Percentiles rank a stretch among this genome's conserved stretches.
Conservation (phyloP, 2,329 filamentous ascomycete genomes). For the Knufia petricola region DNA sequence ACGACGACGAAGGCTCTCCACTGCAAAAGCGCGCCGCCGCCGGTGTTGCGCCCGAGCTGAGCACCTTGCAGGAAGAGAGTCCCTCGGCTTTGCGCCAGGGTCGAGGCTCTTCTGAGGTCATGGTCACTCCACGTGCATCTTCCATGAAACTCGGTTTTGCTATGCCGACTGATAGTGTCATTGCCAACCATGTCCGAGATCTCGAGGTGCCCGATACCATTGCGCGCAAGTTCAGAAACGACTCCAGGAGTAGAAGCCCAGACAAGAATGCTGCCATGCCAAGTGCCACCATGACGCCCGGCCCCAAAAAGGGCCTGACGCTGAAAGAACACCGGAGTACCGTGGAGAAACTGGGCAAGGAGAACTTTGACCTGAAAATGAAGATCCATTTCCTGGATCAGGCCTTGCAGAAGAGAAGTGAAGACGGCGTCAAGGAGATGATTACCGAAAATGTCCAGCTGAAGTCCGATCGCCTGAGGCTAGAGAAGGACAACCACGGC, state of each 20-base stretch:
- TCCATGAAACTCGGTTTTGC: slow-evolving; percentile 37
- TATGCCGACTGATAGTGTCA: slow-evolving; percentile 75
- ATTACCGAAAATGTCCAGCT: slow-evolving; percentile 95
- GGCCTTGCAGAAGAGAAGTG: slow-evolving; percentile 81
- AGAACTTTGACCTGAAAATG: slow-evolving; percentile 95
- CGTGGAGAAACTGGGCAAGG: slow-evolving; percentile 90
- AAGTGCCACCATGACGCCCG: slow-evolving; percentile 41
- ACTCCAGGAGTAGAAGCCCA: slow-evolving; percentile 48
- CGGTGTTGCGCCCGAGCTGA: slow-evolving; percentile 34
- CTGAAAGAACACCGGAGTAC: slow-evolving; percentile 96
- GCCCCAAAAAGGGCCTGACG: slow-evolving; percentile 58
- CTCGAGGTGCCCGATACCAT: slow-evolving; percentile 86
- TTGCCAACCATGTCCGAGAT: slow-evolving; percentile 78
- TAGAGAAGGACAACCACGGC: slow-evolving; percentile 83
- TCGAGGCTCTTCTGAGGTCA: slow-evolving; percentile 28
- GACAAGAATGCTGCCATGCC: slow-evolving; percentile 43
- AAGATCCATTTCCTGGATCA: slow-evolving; percentile 97
- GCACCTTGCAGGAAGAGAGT: slow-evolving; percentile 51
- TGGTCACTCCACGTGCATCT: slow-evolving; percentile 63
- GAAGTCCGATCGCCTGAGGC: slow-evolving; percentile 76
- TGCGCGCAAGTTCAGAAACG: slow-evolving; percentile 73
- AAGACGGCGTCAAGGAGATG: slow-evolving; percentile 95
- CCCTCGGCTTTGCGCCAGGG: slow-evolving; percentile 25
- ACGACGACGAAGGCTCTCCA: slow-evolving; percentile 36
- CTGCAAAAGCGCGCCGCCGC: slow-evolving; percentile 35